These are phyloP conservation scores for Friedmanniomyces endolithicus DNA, from an alignment of 495 filamentous ascomycete species.

Conservation along the genomic window DNA sequence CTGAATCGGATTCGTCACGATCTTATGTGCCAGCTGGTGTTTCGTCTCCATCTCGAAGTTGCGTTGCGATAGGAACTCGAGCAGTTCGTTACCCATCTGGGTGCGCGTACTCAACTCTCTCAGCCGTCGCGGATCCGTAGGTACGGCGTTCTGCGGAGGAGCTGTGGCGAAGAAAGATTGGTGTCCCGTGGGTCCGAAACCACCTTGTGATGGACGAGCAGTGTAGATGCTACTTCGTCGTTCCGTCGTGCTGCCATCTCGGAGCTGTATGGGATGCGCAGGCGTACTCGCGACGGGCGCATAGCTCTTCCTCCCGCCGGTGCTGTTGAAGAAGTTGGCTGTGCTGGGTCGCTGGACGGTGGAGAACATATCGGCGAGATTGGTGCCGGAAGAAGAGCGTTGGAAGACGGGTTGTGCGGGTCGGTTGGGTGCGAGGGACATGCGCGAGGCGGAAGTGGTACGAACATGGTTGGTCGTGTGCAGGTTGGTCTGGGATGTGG, in stretches of 20 bases:
- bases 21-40: conserved; percentile 73
- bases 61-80: conserved; percentile 79
- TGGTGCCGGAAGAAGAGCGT: conserved; percentile 67
- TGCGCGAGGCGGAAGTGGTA: conserved; percentile 67
- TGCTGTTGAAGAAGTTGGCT: conserved; percentile 51
- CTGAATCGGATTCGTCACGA: conserved; percentile 83
- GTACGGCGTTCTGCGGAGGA: conserved; percentile 62
- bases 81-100: conserved; percentile 72
- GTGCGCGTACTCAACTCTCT: conserved; percentile 62
- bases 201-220: conserved; percentile 46
- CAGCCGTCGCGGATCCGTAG: conserved; percentile 78
- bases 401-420: conserved; percentile 76
- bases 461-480: conserved; percentile 61
- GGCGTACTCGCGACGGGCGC: conserved; percentile 45
- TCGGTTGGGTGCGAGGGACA: conserved; percentile 67
- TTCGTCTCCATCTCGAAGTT: conserved; percentile 98
- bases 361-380: conserved; percentile 61
- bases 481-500: conserved; percentile 62
- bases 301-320: conserved; percentile 53
- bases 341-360: conserved; percentile 81
- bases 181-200: conserved; percentile 48
- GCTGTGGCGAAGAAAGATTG: conserved; percentile 88
- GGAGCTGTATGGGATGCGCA: conserved; percentile 27
- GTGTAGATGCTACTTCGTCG: conserved; percentile 76
- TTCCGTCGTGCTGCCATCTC: conserved; percentile 40